Evolutionary conservation across 2,329 filamentous ascomycete species (phyloP).

Genomic region (Verticillium isaacii): DNA sequence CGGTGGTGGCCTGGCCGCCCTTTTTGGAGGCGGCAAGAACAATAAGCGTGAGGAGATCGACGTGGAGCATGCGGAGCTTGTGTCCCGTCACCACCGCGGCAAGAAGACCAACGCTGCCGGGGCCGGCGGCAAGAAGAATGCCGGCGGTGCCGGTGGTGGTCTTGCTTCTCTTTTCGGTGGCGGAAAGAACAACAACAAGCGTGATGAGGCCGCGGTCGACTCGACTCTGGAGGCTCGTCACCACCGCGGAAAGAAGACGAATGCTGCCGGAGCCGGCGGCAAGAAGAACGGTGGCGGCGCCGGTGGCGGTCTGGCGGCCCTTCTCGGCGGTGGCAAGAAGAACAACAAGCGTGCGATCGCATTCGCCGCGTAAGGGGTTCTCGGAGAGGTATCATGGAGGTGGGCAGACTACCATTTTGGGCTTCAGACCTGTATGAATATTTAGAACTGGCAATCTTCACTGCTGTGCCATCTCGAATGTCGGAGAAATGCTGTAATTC

Average conservation of each 20-base stretch:
- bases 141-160: not conserved
- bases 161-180: not conserved
- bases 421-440: not conserved
- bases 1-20: not conserved
- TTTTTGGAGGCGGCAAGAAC: not conserved
- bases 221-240: not conserved
- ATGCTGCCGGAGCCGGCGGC: not conserved
- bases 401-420: not conserved
- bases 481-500: not conserved
- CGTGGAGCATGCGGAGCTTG: not conserved
- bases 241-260: not conserved
- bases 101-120: not conserved
- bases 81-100: not conserved
- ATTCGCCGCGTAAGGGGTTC: not conserved
- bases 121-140: not conserved
- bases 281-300: not conserved
- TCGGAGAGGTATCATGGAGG: not conserved
- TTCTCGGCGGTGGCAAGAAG: not conserved
- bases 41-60: not conserved
- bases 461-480: not conserved
- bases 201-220: not conserved
- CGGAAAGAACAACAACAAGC: not conserved
- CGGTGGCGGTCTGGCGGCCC: not conserved
- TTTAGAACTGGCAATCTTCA: not conserved
- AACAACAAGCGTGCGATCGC: slow-evolving; percentile 2